Conservation (phyloP, 495 filamentous ascomycete species). For the Lichenothelia convexa region DNA sequence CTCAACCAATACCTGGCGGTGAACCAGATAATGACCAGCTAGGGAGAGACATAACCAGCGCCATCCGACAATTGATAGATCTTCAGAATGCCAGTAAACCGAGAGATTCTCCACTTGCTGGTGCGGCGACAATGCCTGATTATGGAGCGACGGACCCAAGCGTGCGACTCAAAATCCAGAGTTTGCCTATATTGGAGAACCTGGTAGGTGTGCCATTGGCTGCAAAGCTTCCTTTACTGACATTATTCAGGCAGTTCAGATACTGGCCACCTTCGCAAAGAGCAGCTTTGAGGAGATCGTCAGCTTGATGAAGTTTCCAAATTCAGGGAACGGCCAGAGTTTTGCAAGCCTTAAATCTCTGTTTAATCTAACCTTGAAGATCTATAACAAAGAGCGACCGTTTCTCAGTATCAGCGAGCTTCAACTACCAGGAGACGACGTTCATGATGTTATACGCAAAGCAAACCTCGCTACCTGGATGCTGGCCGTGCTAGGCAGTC, state of each 20-base stretch:
- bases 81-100: no score
- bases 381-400: slow-evolving; percentile 50
- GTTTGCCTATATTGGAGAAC: slow-evolving; percentile 55
- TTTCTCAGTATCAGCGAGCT: slow-evolving; percentile 59
- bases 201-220: slow-evolving; percentile 29
- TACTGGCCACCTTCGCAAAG: slow-evolving; percentile 48
- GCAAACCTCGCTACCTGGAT: slow-evolving; percentile 78
- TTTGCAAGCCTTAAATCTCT: slow-evolving; percentile 62
- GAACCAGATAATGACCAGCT: no score
- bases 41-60: no score
- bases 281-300: slow-evolving; percentile 56
- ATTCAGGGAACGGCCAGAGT: slow-evolving; percentile 62
- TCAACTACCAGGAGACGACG: slow-evolving; percentile 26
- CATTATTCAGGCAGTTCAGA: slow-evolving; percentile 42
- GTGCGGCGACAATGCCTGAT: no score
- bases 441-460: slow-evolving; percentile 51
- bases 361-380: slow-evolving; percentile 63
- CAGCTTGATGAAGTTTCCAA: slow-evolving; percentile 48
- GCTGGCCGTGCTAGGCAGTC: slow-evolving; percentile 61
- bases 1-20: no score
- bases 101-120: no score
- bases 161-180: slow-evolving; percentile 44
- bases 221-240: neutral
- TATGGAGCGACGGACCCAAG: no score
- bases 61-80: no score